Base-by-base conservation (phyloP, 78 protist genomes). In the Guillardia theta region DNA sequence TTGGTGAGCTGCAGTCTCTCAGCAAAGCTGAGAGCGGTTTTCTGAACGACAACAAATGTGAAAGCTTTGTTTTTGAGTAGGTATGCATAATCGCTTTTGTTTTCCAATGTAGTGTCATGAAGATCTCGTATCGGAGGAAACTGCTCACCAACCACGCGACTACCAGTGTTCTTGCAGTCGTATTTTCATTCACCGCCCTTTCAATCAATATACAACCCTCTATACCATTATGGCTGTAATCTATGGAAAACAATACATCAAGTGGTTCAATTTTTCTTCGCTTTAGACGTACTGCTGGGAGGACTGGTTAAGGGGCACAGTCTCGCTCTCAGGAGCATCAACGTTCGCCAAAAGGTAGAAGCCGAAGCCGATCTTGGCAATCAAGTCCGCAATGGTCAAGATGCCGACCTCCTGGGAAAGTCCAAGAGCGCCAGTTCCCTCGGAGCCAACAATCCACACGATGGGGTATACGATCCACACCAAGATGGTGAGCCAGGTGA, bases 301-400 rank as follows among this genome's bases (percentile, higher is more conserved):
- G 33, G 90, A 78, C 90, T 78, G 90, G 90, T 78, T 78, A 50
- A 78, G 90, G 90, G 90, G 90, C 18, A 30, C 90, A 9, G 90
- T 44, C 90, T 78, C 90, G 83, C 46, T 43, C 90, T 78, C 90
- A 18, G 90, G 90, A 43, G 90, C 90, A 30, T 78, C 90, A 43
- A 78, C 90, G 90, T 78, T 78, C 53, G 90, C 90, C 18, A 78
- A 50, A 30, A 78, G 90, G 90, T 78, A 78, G 90, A 78, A 78
- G 90, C 93, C 93, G 93, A 88, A 88, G 62, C 93, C 93, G 64
- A 88, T 48, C 93, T 88, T 88, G 76, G 93, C 54, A 41, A 88
- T 88, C 70, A 45, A 43, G 64, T 88, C 93, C 15, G 64, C 64
- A 27, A 88, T 88, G 93, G 76, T 48, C 48, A 88, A 8, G 43